Evolutionary conservation across 805 yeast species (phyloP), one percentile per base, ranked within the genome.

Genomic region (Yarrowia sp.): DNA sequence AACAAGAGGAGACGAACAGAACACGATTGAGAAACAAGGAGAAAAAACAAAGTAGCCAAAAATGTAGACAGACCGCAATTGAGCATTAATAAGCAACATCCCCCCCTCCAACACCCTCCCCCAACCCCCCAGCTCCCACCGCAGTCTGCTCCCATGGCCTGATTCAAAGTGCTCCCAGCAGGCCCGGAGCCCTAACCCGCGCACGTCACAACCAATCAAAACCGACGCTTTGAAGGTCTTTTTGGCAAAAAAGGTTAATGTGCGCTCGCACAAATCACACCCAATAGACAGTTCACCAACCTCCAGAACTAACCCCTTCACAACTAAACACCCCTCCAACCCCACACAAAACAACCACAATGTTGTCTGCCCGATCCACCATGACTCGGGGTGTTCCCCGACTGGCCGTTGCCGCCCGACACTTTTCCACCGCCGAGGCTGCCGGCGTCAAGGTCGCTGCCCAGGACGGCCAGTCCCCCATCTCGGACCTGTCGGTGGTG

Each of bases 401-500:
- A 8, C 46, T 58, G 28, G 64, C 64, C 21, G 28, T 6, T 33
- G 44, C 56, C 30, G 46, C 56, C 43, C 64, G 64, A 36, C 56
- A 48, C 38, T 67, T 71, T 33, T 67, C 74, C 33, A 69, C 72
- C 32, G 62, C 69, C 62, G 72, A 71, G 66, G 71, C 69, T 43
- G 67, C 70, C 16, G 73, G 75, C 41, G 58, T 73, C 65, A 70
- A 71, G 67, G 67, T 72, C 52, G 67, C 68, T 24, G 65, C 72
- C 41, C 80, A 79, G 68, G 91, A 86, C 68, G 80, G 87, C 65
- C 78, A 85, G 58, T 86, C 89, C 64, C 82, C 85, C 71, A 84
- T 90, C 67, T 87, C 97, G 68, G 81, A 88, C 64, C 79, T 95
- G 66, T 82, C 92, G 64, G 90, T 93, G 67, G 86, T 88, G 68